Percentiles rank a stretch among this genome's conserved stretches.
Conservation (phyloP, 495 filamentous ascomycete genomes). For the Podospora anserina region DNA sequence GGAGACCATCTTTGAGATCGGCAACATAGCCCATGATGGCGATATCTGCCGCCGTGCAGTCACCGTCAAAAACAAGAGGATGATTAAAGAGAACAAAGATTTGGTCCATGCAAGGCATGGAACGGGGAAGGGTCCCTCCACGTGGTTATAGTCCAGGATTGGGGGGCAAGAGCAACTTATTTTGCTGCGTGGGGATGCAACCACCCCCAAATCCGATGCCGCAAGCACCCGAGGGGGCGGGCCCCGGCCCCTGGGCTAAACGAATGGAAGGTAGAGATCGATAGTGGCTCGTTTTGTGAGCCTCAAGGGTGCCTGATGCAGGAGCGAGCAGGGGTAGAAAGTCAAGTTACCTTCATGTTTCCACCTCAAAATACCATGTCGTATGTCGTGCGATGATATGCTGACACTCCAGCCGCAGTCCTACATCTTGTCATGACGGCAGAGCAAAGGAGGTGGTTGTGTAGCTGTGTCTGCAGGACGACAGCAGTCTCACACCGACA, state of each 20-base stretch:
- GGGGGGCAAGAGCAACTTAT: neutral
- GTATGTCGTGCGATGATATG: neutral
- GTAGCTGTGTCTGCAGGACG: neutral
- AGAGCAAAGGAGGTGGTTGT: neutral
- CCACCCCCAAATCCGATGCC: neutral
- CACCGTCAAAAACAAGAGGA: neutral
- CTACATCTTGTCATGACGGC: neutral
- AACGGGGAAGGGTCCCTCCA: neutral
- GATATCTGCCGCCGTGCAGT: neutral
- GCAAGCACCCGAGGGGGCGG: neutral
- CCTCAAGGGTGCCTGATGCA: neutral
- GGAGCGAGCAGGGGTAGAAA: neutral
- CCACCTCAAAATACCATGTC: neutral
- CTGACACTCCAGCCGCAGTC: neutral
- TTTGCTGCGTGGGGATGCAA: neutral
- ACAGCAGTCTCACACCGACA: neutral
- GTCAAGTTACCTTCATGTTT: neutral
- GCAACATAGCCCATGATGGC: constrained; percentile 19
- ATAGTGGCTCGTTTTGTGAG: neutral
- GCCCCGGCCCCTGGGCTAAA: neutral
- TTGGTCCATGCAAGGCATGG: neutral
- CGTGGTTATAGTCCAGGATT: neutral
- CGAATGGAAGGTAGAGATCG: neutral
- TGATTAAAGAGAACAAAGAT: neutral
- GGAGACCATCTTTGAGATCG: constrained; percentile 16